Percentiles rank a stretch among this genome's conserved stretches.
Evolutionary conservation across 371 early-diverging fungal genomes (phyloP).

Genomic region (Chytridiales sp.): DNA sequence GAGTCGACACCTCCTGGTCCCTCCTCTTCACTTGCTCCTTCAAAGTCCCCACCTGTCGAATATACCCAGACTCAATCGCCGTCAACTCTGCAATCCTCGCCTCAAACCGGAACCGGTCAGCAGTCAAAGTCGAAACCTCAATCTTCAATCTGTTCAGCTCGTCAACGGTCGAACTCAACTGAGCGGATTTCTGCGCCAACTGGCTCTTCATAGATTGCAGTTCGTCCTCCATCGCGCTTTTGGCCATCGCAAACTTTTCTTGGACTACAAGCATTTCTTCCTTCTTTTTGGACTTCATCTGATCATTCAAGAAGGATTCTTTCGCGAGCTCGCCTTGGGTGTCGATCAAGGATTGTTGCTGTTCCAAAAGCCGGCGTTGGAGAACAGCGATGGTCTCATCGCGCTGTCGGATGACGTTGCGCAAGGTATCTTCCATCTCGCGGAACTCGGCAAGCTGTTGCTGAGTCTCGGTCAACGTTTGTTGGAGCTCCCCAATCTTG

Average conservation of each 20-base stretch:
- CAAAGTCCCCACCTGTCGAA: conserved; percentile 34
- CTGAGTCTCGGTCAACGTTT: conserved; percentile 37
- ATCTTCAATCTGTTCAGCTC: conserved; percentile 31
- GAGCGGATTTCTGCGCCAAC: conserved; percentile 27
- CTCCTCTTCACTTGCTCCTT: conserved; percentile 34
- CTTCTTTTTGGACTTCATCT: conserved; percentile 36
- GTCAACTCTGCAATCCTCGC: conserved; percentile 38
- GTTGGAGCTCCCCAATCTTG: conserved; percentile 41
- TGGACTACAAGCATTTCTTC: conserved; percentile 47
- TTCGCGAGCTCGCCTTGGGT: conserved; percentile 18
- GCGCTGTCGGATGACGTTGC: conserved; percentile 28
- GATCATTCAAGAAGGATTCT: conserved; percentile 30
- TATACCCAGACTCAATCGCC: conserved; percentile 26
- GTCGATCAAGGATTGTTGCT: conserved; percentile 20
- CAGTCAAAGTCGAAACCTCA: conserved; percentile 35
- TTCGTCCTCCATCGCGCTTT: conserved; percentile 44
- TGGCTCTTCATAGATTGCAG: conserved; percentile 29
- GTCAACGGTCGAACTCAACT: conserved; percentile 24
- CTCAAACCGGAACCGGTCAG: conserved; percentile 39
- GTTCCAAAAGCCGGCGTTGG: conserved; percentile 23
- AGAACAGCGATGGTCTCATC: conserved; percentile 33
- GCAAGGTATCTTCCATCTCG: conserved; percentile 35
- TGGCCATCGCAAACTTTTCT: conserved; percentile 43
- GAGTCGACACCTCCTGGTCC: conserved; percentile 35
- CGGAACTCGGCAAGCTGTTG: conserved; percentile 33